Conservation (phyloP, 257 asterid genomes). For the Buddleja alternifolia region DNA sequence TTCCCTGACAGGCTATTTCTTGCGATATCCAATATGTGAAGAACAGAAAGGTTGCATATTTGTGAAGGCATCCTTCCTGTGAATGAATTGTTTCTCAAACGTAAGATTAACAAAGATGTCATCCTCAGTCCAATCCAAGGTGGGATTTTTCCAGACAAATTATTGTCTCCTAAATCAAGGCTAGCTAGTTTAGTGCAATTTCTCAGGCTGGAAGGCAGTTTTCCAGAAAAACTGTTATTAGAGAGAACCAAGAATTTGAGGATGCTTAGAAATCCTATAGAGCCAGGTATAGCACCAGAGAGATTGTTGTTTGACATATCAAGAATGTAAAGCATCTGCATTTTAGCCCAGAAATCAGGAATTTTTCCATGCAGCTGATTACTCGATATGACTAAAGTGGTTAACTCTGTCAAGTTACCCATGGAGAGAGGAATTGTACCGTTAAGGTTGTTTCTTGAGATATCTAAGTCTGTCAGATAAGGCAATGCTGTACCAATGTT, state of each 20-base stretch:
- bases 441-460: too few relatives aligned
- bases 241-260: constrained; percentile 35
- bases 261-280: constrained; percentile 31
- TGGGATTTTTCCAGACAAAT: too few relatives aligned
- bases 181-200: too few relatives aligned
- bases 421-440: constrained; percentile 41
- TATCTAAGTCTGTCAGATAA: constrained; percentile 31
- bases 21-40: constrained; percentile 42
- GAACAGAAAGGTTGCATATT: constrained; percentile 33
- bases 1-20: constrained; percentile 33
- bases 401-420: constrained; percentile 24
- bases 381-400: constrained; percentile 32
- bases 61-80: constrained; percentile 33
- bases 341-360: constrained; percentile 34
- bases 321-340: constrained; percentile 27
- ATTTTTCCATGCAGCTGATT: constrained; percentile 35
- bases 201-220: too few relatives aligned
- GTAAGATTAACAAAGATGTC: constrained; percentile 33
- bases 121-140: too few relatives aligned
- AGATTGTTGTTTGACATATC: too few relatives aligned
- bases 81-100: constrained; percentile 36
- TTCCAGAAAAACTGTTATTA: constrained; percentile 38
- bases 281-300: constrained; percentile 37
- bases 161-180: too few relatives aligned
- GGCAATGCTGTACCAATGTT: constrained; percentile 35